A percentile compares a stretch with the other conserved stretches of the same genome.
These are phyloP conservation scores for Entophlyctis helioformis DNA, from an alignment of 192 early-diverging fungal species.

Conservation along the genomic window DNA sequence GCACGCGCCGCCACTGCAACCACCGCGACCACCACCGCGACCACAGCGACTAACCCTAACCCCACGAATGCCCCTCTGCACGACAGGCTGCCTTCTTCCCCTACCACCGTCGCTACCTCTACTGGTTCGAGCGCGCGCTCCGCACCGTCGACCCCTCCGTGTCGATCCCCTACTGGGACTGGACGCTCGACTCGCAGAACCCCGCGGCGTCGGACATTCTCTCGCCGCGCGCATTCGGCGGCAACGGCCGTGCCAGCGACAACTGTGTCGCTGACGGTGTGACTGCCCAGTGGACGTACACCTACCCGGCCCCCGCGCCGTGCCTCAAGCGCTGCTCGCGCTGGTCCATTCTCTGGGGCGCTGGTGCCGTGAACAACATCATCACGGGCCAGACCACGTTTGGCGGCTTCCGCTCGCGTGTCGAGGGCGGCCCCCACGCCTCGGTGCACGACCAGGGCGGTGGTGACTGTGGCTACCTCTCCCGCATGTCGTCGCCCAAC, in stretches of 20 bases:
- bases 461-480: too few species aligned
- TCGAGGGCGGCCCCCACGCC: constrained; percentile 14
- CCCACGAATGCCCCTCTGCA: too few species aligned
- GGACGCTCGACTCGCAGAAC: constrained; percentile 5
- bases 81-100: too few species aligned
- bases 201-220: neutral
- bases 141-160: constrained; percentile 29
- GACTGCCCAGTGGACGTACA: constrained; percentile 21
- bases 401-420: constrained; percentile 15
- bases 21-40: too few species aligned
- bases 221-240: neutral
- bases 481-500: too few species aligned
- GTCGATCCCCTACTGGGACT: constrained; percentile 46
- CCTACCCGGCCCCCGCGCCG: neutral
- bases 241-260: neutral
- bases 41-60: too few species aligned
- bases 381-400: constrained; percentile 1
- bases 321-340: neutral
- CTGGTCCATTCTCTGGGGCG: neutral
- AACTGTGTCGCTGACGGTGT: constrained; percentile 35
- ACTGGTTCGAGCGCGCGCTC: constrained; percentile 33
- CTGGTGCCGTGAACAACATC: neutral
- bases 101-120: constrained; percentile 41
- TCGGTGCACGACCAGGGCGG: constrained; percentile 20
- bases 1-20: too few species aligned